Evolutionary conservation across 176 grass and related monocot genomes (phyloP).

Genomic region (Lolium rigidum): DNA sequence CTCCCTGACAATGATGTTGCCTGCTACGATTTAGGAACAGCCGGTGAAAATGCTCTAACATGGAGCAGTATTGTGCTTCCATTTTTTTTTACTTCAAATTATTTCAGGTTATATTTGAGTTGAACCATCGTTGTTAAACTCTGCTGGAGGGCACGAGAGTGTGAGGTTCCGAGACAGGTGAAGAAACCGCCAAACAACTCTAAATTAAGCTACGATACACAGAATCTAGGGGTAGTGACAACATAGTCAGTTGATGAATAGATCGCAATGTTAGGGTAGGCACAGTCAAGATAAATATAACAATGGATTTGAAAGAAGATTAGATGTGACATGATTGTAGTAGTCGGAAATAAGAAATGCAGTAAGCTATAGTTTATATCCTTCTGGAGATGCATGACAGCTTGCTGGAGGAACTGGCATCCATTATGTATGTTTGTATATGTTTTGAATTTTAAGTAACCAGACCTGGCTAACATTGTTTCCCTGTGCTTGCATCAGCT

Average conservation of each 20-base stretch:
- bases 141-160: not conserved
- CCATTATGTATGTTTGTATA: not conserved
- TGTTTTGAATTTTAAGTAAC: not conserved
- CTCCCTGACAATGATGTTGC: no score
- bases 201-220: not conserved
- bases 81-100: no score
- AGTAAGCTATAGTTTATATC: not conserved
- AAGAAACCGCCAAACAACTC: not conserved
- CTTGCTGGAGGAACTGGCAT: not conserved
- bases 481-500: conserved; percentile 4
- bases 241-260: not conserved
- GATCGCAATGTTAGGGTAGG: not conserved
- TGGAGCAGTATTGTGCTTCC: not conserved
- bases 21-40: no score
- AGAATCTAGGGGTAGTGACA: conserved; percentile 17
- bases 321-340: not conserved
- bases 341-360: not conserved
- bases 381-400: conserved; percentile 7
- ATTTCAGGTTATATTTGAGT: not conserved
- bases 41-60: not conserved
- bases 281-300: conserved; percentile 15
- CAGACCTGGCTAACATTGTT: not conserved
- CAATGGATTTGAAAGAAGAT: not conserved
- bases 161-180: not conserved
- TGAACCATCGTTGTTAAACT: not conserved